Conservation (phyloP, 2,329 filamentous ascomycete species). For the Drechslerella stenobrocha region DNA sequence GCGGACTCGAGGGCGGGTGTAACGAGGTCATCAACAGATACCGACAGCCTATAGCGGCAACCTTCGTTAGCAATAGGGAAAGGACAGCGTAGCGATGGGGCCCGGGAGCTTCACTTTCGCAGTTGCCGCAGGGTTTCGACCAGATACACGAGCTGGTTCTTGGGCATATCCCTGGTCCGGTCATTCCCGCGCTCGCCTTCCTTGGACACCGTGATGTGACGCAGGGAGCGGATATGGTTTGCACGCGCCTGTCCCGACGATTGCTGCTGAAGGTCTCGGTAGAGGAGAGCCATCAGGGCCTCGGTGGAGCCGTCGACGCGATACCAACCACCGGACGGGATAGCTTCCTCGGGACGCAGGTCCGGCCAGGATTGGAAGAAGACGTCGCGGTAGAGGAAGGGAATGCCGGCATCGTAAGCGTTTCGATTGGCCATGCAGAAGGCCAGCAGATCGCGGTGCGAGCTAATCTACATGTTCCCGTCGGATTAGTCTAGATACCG, state of each 20-base stretch:
- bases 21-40: constrained; percentile 18
- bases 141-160: constrained; percentile 41
- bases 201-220: constrained; percentile 17
- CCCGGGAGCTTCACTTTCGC: constrained; percentile 19
- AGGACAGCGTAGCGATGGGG: neutral
- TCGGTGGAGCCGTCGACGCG: constrained; percentile 27
- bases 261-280: constrained; percentile 22
- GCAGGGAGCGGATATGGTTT: constrained; percentile 22
- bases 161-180: constrained; percentile 30
- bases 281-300: constrained; percentile 16
- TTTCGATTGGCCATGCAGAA: constrained; percentile 39
- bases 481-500: neutral
- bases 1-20: constrained; percentile 21
- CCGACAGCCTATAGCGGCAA: constrained; percentile 4
- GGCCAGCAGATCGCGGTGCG: constrained; percentile 40
- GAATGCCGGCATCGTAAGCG: constrained; percentile 25
- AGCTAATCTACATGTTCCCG: constrained; percentile 17
- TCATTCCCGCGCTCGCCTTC: constrained; percentile 12
- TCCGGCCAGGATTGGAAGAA: constrained; percentile 45
- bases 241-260: constrained; percentile 15
- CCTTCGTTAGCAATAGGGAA: constrained; percentile 2
- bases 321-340: constrained; percentile 23
- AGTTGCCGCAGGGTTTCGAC: constrained; percentile 33
- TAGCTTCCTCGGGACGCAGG: constrained; percentile 1
- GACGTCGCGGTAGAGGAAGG: constrained; percentile 26